Percentiles rank a stretch among this genome's conserved stretches.
phyloP scores from a whole-genome alignment of 495 filamentous ascomycete species.

The Viridothelium virens region DNA sequence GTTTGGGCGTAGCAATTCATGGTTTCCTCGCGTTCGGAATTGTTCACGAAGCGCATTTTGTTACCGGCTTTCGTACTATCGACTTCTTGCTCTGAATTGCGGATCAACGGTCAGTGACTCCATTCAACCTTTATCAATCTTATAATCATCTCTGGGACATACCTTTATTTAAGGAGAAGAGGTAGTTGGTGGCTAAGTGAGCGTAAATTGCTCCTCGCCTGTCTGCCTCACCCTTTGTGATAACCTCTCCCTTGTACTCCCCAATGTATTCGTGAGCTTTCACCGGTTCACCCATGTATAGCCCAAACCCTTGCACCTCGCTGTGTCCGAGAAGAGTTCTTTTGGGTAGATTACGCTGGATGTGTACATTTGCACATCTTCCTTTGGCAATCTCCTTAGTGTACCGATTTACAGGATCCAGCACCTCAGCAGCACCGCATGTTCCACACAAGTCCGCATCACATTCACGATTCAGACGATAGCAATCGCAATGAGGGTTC shows the following conservation, averaged over 20 bases:
- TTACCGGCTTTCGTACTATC: slow-evolving; percentile 44
- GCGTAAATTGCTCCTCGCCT: slow-evolving; percentile 59
- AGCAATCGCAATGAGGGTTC: slow-evolving; percentile 51
- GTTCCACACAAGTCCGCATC: slow-evolving; percentile 58
- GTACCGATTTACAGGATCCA: slow-evolving; percentile 53
- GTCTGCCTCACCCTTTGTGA: slow-evolving; percentile 55
- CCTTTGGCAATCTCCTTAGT: slow-evolving; percentile 43
- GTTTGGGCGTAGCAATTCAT: slow-evolving; percentile 52
- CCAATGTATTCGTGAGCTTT: slow-evolving; percentile 54
- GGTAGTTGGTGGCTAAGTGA: slow-evolving; percentile 51
- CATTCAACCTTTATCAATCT: neutral
- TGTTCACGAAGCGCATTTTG: slow-evolving; percentile 62
- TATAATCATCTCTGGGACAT: slow-evolving; percentile 18
- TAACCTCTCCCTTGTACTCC: slow-evolving; percentile 67
- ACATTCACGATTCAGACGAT: slow-evolving; percentile 58
- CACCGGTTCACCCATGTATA: slow-evolving; percentile 56
- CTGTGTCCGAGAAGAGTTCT: slow-evolving; percentile 55
- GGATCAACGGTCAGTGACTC: neutral
- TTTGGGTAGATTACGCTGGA: slow-evolving; percentile 55
- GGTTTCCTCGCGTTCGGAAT: slow-evolving; percentile 41
- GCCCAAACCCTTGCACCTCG: slow-evolving; percentile 54
- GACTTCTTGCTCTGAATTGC: slow-evolving; percentile 39
- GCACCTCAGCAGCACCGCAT: slow-evolving; percentile 55
- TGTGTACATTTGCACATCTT: slow-evolving; percentile 53
- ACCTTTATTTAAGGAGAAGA: slow-evolving; percentile 56